Conservation (phyloP, 345 rosid genomes). For the Hevea brasiliensis region DNA sequence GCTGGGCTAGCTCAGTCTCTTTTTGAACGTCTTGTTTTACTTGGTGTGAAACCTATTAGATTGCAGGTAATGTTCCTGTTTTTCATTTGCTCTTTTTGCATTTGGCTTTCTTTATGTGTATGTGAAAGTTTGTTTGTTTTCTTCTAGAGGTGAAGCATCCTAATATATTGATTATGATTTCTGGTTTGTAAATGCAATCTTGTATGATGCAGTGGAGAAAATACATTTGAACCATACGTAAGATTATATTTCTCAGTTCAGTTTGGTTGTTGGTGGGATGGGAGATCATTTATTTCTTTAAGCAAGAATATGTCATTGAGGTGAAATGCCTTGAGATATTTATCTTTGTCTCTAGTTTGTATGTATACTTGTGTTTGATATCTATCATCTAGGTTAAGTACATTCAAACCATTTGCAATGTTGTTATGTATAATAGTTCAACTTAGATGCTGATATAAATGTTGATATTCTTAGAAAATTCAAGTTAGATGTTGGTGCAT, state of each 20-base stretch:
- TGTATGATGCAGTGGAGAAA: no score
- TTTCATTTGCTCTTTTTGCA: neutral
- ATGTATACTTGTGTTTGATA: no score
- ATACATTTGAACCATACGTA: no score
- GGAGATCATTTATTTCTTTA: no score
- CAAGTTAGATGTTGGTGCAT: neutral
- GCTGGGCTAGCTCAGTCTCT: slow-evolving; percentile 98
- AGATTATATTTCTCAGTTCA: no score
- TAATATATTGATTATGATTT: neutral
- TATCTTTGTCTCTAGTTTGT: no score
- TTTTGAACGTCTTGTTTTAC: slow-evolving; percentile 94
- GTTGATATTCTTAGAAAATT: neutral
- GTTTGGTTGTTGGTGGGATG: no score
- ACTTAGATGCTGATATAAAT: neutral
- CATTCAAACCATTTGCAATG: no score
- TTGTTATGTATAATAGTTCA: neutral
- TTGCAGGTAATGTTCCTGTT: slow-evolving; percentile 64
- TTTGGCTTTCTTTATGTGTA: neutral
- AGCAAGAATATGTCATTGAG: no score
- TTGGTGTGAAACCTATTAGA: slow-evolving; percentile 97
- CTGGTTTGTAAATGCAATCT: neutral
- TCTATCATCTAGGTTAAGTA: no score
- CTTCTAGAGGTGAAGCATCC: neutral
- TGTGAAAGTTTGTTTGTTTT: neutral
- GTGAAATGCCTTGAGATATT: no score